phyloP scores from a whole-genome alignment of 2,329 filamentous ascomycete species.

The Aaosphaeria arxii region DNA sequence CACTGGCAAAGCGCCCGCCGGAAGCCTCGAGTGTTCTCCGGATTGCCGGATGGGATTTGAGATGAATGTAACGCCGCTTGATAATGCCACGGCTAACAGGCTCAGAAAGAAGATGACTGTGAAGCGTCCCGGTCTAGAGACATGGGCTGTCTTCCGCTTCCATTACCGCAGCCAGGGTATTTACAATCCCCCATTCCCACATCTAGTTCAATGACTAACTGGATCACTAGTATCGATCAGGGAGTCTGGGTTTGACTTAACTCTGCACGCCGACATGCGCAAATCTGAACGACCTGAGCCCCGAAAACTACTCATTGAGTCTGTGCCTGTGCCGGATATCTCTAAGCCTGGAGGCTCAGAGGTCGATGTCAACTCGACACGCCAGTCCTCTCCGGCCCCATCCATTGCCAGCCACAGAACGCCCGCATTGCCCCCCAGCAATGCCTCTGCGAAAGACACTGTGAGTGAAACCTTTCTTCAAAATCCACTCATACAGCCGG shows the following conservation, averaged over 20 bases:
- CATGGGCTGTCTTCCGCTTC: constrained; percentile 42
- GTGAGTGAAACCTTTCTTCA: no score
- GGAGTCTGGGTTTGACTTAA: constrained; percentile 1
- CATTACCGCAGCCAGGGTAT: constrained; percentile 36
- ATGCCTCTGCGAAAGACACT: no score
- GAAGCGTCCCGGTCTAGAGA: constrained; percentile 29
- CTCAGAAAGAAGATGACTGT: constrained; percentile 8
- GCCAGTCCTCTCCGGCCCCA: not conserved
- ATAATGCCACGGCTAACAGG: constrained; percentile 4
- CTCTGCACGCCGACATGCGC: not conserved
- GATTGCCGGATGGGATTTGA: constrained; percentile 18
- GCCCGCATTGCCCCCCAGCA: no score
- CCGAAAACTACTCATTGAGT: no score
- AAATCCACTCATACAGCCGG: no score
- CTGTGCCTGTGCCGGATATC: no score
- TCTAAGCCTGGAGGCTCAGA: not conserved
- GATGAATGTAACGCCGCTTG: constrained; percentile 11
- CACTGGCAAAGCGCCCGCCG: not conserved
- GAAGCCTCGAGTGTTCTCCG: constrained; percentile 16
- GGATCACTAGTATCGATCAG: constrained; percentile 13
- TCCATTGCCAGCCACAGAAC: not conserved
- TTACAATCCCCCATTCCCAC: not conserved
- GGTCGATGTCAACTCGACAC: not conserved
- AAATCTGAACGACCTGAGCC: not conserved
- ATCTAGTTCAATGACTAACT: not conserved